These are phyloP conservation scores for Raffaelea arxii DNA, from an alignment of 2,329 filamentous ascomycete genomes.

Conservation along the genomic window DNA sequence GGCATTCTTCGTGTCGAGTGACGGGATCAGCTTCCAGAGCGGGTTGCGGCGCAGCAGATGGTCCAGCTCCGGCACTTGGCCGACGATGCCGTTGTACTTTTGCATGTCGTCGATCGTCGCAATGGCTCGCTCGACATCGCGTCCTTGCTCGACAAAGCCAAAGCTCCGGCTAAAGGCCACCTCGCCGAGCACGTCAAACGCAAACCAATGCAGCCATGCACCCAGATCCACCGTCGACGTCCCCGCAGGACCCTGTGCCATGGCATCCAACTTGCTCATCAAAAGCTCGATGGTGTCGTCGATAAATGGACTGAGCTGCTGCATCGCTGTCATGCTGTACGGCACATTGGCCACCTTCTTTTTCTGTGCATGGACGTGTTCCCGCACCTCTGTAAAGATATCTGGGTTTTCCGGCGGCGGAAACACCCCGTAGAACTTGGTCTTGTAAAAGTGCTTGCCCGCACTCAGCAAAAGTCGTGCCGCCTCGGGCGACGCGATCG, in stretches of 20 bases:
- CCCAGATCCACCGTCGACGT: constrained; percentile 32
- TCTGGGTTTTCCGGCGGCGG: constrained; percentile 47
- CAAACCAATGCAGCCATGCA: constrained; percentile 33
- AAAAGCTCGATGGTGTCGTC: constrained; percentile 40
- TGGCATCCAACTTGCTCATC: constrained; percentile 29
- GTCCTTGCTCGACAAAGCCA: constrained; percentile 39
- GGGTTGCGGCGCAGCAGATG: constrained; percentile 38
- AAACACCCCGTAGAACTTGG: constrained; percentile 43
- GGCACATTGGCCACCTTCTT: constrained; percentile 42
- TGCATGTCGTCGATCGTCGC: constrained; percentile 41
- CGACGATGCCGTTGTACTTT: constrained; percentile 42
- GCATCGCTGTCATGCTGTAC: constrained; percentile 44
- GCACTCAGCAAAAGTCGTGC: constrained; percentile 35
- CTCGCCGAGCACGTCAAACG: constrained; percentile 41
- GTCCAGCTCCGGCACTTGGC: constrained; percentile 41
- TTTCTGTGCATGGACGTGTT: constrained; percentile 44
- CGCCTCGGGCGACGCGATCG: constrained; percentile 33
- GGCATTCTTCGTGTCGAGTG: constrained; percentile 32
- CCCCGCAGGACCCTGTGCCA: constrained; percentile 16
- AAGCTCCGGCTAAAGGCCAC: constrained; percentile 42
- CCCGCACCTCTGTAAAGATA: constrained; percentile 46
- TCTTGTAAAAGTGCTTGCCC: constrained; percentile 43
- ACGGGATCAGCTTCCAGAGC: constrained; percentile 32
- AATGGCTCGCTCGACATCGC: constrained; percentile 41
- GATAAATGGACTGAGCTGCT: constrained; percentile 39